Base-by-base conservation (phyloP, 179 eudicot species). In the Silene vulgaris region DNA sequence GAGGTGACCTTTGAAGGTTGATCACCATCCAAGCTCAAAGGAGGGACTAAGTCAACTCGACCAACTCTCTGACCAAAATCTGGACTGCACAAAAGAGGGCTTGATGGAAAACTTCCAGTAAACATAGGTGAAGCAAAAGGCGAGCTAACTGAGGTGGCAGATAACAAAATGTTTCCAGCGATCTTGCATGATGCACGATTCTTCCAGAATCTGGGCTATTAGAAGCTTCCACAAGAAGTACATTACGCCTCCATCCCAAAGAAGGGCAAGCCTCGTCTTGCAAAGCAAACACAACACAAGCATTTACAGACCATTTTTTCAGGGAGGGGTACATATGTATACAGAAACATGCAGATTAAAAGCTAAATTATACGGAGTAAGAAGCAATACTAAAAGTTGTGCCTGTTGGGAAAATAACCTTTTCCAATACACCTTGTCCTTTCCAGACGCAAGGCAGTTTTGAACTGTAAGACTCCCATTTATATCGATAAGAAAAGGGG, bases 21-120 rank as follows among this genome's bases (percentile, higher is more conserved):
- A 45, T 45, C 43, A 4, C 97, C 92, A 83, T 95, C 97, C 82
- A 95, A 89, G 86, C 91, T 92, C 77, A 95, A 81, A 78, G 96
- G 99, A 63, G 99, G 97, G 29, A 92, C 96, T 77, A 84, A 75
- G 86, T 95, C 99, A 68, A 87, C 86, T 78, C 87, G 86, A 29
- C 90, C 90, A 76, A 74, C 67, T 77, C 89, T 85, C 28, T 84
- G 85, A 17, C 85, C 86, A 75, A 85, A 3, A 75, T 90, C 96
- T 60, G 99, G 99, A 85, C 97, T 92, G 80, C 85, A 87, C 37
- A 95, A 48, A 64, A 82, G 85, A 69, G 97, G 99, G 85, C 89
- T 95, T 48, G 97, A 90, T 30, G 97, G 95, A 83, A 95, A 95
- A 85, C 99, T 95, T 72, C 99, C 97, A 26, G 97, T 95, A 79